Percentiles rank a stretch among this genome's conserved stretches.
phyloP scores from a whole-genome alignment of 1,284 basidiomycete species.

The Coriolopsis trogii region DNA sequence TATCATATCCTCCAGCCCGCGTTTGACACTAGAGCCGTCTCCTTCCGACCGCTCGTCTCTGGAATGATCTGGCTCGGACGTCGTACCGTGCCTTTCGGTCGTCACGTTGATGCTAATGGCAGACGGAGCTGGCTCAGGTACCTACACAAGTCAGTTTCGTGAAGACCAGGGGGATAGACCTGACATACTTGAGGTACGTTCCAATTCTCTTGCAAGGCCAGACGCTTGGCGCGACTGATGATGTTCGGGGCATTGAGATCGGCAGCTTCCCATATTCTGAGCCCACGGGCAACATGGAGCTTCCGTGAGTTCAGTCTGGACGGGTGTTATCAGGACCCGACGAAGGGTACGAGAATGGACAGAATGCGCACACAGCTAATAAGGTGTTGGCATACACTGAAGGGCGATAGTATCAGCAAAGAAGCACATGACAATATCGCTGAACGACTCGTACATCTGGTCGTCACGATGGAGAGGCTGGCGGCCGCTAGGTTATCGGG shows the following conservation, averaged over 20 bases:
- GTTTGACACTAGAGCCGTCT: too few species aligned
- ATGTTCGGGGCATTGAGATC: background rate
- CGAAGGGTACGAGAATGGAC: too few species aligned
- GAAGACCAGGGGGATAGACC: too few species aligned
- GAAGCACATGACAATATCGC: background rate
- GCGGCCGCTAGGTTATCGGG: background rate
- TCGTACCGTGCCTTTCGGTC: too few species aligned
- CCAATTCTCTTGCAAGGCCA: constrained; percentile 1
- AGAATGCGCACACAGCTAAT: constrained; percentile 7
- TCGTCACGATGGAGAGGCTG: background rate
- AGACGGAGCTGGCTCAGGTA: too few species aligned
- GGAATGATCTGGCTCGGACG: too few species aligned
- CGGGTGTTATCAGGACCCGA: background rate
- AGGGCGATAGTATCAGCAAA: background rate
- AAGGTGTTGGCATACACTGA: constrained; percentile 6
- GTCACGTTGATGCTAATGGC: constrained; percentile 1
- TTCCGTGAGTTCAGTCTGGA: constrained; percentile 7
- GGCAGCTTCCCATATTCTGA: constrained; percentile 1
- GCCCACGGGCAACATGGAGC: background rate
- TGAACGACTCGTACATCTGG: background rate
- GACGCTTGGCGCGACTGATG: background rate
- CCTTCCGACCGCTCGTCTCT: too few species aligned
- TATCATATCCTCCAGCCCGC: too few species aligned
- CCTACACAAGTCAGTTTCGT: too few species aligned
- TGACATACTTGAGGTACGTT: constrained; percentile 3